These are phyloP conservation scores for Eucalyptus pauciflora DNA, from an alignment of 345 rosid genomes.

Conservation along the genomic window DNA sequence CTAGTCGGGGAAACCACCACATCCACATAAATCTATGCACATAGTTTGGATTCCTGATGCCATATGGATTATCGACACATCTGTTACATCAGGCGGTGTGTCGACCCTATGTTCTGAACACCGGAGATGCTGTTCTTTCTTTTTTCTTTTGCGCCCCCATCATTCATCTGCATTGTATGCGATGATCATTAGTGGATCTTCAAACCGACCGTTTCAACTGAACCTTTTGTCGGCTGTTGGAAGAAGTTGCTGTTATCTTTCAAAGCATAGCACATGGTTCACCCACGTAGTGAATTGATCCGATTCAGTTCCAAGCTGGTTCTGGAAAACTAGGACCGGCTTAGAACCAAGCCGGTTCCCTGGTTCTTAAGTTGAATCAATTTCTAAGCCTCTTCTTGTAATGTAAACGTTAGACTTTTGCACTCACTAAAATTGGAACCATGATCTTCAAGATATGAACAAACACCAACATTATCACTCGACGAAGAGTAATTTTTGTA, in stretches of 20 bases:
- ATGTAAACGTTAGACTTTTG: neutral
- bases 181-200: neutral
- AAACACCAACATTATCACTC: neutral
- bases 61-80: neutral
- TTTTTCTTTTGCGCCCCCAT: neutral
- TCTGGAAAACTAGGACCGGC: neutral
- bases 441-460: neutral
- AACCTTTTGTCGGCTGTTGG: neutral
- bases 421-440: neutral
- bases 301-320: neutral
- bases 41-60: neutral
- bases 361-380: neutral
- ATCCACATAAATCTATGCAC: neutral
- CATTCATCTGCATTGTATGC: neutral
- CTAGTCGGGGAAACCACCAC: constrained; percentile 4
- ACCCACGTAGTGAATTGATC: neutral
- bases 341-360: neutral
- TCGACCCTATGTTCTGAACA: neutral
- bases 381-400: neutral
- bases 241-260: neutral
- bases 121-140: neutral
- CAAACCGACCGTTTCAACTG: neutral
- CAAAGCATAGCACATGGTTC: neutral
- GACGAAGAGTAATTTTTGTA: neutral
- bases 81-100: neutral